Conservation (phyloP, 805 yeast species). For the Lachancea fermentati region DNA sequence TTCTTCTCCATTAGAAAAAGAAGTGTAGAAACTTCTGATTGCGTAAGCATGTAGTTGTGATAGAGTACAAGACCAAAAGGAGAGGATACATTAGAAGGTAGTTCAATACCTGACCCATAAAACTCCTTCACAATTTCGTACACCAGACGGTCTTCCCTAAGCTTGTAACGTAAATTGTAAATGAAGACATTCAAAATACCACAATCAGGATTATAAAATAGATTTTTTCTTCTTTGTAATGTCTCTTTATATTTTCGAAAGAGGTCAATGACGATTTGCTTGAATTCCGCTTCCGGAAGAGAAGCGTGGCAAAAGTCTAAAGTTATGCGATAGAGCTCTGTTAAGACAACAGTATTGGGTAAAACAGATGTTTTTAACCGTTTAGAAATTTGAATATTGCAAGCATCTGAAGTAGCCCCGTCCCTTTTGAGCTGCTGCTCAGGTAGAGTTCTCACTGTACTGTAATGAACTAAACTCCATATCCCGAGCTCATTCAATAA, state of each 20-base stretch:
- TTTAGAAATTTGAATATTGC: slow-evolving; percentile 12
- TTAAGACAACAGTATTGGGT: slow-evolving; percentile 17
- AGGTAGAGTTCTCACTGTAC: slow-evolving; percentile 9
- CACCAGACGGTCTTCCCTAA: slow-evolving; percentile 21
- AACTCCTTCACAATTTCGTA: slow-evolving; percentile 22
- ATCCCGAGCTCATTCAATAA: slow-evolving; percentile 26
- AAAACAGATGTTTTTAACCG: slow-evolving; percentile 5
- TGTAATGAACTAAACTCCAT: slow-evolving; percentile 24
- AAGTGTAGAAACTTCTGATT: slow-evolving; percentile 15
- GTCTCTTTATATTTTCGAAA: slow-evolving; percentile 15
- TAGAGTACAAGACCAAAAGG: slow-evolving; percentile 26
- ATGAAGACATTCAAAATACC: slow-evolving; percentile 22
- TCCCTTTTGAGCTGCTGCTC: slow-evolving; percentile 10
- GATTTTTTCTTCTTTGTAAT: slow-evolving; percentile 2
- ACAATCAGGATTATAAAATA: slow-evolving; percentile 14
- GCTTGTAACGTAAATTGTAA: slow-evolving; percentile 13
- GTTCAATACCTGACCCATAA: slow-evolving; percentile 9
- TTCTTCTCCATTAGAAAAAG: slow-evolving; percentile 21
- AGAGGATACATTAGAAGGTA: slow-evolving; percentile 12
- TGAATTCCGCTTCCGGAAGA: slow-evolving; percentile 12
- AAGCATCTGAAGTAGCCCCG: neutral
- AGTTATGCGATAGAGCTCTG: slow-evolving; percentile 23
- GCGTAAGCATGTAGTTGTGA: slow-evolving; percentile 14
- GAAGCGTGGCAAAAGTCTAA: slow-evolving; percentile 11
- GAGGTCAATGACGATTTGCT: slow-evolving; percentile 14